Evolutionary conservation across 768 basidiomycete species (phyloP), one percentile per base, ranked within the genome.

Genomic region (Amanita polypyramis): DNA sequence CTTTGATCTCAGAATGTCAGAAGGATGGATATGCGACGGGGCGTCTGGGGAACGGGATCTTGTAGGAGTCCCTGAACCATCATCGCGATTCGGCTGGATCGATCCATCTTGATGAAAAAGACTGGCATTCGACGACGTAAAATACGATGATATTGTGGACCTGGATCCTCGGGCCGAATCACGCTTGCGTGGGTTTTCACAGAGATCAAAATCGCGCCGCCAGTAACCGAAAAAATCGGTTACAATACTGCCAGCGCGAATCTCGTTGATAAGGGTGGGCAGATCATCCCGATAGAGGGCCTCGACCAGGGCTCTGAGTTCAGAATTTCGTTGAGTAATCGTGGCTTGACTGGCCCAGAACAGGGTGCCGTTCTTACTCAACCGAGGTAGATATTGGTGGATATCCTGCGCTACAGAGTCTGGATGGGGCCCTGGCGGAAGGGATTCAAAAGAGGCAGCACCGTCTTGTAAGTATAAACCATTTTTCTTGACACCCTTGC

Each of bases 371-470:
- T 81, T 85, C 63, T 81, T 85, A 2, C 77, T 75, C 34, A 91
- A 70, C 46, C 69, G 70, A 15, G 88, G 88, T 2, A 91, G 58
- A 55, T 78, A 63, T 4, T 73, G 55, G 56, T 88, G 85, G 35
- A 89, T 72, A 51, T 85, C 76, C 43, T 69, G 74, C n/a, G 79
- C 78, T 36, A 90, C 74, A 11, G 80, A 79, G 41, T 74, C 76
- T 4, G 85, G 85, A 55, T 86, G 74, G n/a, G 87, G 87, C 6
- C 86, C 88, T 5, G 84, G 82, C 10, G 88, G 88, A 15, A 91
- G 72, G 1, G 86, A 89, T 45, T 90, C 88, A 70, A 83, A 91
- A 11, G 88, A 90, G 1, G 88, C 80, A 1, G 88, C 88, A 48
- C 72, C 69, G 57, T 87, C 81, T 27, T 79, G 74, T 50, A 79